Percentiles rank a stretch among this genome's conserved stretches.
Conservation (phyloP, 176 grass and related monocot genomes). For the Miscanthus lutarioriparius region DNA sequence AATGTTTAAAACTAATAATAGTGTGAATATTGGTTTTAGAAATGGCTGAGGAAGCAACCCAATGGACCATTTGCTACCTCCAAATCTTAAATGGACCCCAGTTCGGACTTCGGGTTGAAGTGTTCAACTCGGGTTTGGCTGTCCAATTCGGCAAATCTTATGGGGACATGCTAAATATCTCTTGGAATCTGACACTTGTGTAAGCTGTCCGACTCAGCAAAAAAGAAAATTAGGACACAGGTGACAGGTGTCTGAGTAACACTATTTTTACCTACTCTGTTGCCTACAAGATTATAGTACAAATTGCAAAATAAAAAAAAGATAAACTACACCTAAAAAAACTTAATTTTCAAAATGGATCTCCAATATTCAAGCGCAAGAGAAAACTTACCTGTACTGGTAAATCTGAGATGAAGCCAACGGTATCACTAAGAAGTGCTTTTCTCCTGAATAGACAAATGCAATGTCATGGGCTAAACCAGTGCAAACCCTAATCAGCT, state of each 20-base stretch:
- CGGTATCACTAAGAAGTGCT: conserved; percentile 86
- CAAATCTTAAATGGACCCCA: background rate
- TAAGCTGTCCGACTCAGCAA: background rate
- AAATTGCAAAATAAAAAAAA: background rate
- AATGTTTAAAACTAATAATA: conserved; percentile 1
- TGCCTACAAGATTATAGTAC: background rate
- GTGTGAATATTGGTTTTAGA: conserved; percentile 8
- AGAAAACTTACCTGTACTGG: conserved; percentile 76
- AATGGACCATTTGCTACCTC: conserved; percentile 7
- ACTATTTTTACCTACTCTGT: background rate
- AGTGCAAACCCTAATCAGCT: conserved; percentile 7
- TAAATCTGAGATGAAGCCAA: conserved; percentile 98
- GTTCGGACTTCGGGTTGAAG: background rate
- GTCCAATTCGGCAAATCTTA: background rate
- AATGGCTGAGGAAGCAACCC: background rate
- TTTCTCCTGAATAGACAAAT: conserved; percentile 65
- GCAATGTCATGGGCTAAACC: conserved; percentile 26
- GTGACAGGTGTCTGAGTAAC: background rate
- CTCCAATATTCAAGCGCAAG: conserved; percentile 14
- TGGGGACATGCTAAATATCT: background rate
- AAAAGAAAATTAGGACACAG: background rate
- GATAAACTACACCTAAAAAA: conserved; percentile 2
- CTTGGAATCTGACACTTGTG: background rate
- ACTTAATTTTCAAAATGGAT: background rate
- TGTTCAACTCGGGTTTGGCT: background rate